phyloP scores from a whole-genome alignment of 768 basidiomycete genomes.

The Pluteus cervinus region DNA sequence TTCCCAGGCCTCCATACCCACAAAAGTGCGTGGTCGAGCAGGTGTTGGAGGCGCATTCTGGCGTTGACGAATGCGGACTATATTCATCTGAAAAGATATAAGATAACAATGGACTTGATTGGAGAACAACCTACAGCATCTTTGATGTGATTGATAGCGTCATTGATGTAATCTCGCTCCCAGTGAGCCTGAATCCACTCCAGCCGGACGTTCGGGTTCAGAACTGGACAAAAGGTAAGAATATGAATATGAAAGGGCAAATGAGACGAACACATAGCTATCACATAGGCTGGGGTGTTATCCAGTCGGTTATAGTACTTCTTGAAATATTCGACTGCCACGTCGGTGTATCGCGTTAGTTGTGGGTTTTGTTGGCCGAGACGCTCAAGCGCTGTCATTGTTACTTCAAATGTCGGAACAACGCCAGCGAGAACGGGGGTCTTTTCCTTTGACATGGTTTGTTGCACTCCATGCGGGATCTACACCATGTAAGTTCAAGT shows the following conservation, averaged over 20 bases:
- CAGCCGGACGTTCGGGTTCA: constrained; percentile 12
- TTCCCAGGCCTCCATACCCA: constrained; percentile 5
- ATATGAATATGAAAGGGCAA: not conserved
- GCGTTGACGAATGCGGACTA: constrained; percentile 1
- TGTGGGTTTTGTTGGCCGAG: not conserved
- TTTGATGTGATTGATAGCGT: constrained; percentile 10
- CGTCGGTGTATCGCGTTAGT: constrained; percentile 5
- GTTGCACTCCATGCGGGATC: constrained; percentile 4
- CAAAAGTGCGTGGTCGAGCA: not conserved
- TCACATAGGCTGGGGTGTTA: constrained; percentile 8
- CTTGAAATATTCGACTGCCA: constrained; percentile 3
- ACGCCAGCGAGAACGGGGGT: constrained; percentile 6
- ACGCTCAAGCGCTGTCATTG: constrained; percentile 8
- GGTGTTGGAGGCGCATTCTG: not conserved
- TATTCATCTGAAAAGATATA: constrained; percentile 8
- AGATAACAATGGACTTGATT: not conserved
- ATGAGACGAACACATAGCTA: constrained; percentile 10
- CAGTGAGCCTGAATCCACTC: constrained; percentile 13
- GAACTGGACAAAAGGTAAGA: constrained; percentile 3
- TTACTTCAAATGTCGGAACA: constrained; percentile 10
- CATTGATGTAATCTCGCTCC: constrained; percentile 8
- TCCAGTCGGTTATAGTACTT: constrained; percentile 10
- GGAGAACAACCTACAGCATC: constrained; percentile 8
- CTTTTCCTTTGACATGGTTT: constrained; percentile 7
- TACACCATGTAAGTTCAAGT: too few relatives aligned